phyloP scores from a whole-genome alignment of 345 rosid species.

The Passiflora organensis region DNA sequence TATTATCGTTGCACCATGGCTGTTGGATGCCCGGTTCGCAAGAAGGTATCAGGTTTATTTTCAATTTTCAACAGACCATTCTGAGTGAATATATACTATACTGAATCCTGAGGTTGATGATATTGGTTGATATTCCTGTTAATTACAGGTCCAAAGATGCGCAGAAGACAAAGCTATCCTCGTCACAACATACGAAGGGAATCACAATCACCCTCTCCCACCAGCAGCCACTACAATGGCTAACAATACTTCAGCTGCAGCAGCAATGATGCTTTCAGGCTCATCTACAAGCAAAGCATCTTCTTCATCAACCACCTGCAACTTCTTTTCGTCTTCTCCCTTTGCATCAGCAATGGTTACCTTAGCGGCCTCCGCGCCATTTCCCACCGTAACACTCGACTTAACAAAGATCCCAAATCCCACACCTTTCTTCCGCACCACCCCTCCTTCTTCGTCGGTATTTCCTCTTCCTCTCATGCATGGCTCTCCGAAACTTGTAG shows the following conservation, averaged over 20 bases:
- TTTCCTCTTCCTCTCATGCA: constrained; percentile 46
- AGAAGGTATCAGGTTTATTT: constrained; percentile 57
- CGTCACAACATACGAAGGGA: constrained; percentile 88
- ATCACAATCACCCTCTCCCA: constrained; percentile 94
- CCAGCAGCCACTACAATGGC: constrained; percentile 89
- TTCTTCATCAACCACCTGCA: constrained; percentile 25
- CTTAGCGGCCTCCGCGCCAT: constrained; percentile 41
- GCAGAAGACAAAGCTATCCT: constrained; percentile 74
- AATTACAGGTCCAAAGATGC: constrained; percentile 76
- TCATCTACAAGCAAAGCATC: constrained; percentile 61
- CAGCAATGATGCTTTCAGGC: constrained; percentile 76
- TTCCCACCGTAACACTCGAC: constrained; percentile 90
- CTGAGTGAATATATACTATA: too few relatives aligned
- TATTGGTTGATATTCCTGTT: too few relatives aligned
- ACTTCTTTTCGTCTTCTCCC: constrained; percentile 43
- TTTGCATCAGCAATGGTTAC: constrained; percentile 75
- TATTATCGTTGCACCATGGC: constrained; percentile 88
- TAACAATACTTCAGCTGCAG: constrained; percentile 82
- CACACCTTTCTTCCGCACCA: constrained; percentile 33
- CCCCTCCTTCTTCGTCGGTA: constrained; percentile 22
- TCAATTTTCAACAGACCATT: too few relatives aligned
- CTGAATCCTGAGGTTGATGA: too few relatives aligned
- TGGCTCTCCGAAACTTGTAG: constrained; percentile 31
- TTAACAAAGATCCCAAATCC: constrained; percentile 55
- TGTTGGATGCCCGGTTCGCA: constrained; percentile 74